Conservation (phyloP, 2,329 filamentous ascomycete genomes). For the Colletotrichum camelliae region DNA sequence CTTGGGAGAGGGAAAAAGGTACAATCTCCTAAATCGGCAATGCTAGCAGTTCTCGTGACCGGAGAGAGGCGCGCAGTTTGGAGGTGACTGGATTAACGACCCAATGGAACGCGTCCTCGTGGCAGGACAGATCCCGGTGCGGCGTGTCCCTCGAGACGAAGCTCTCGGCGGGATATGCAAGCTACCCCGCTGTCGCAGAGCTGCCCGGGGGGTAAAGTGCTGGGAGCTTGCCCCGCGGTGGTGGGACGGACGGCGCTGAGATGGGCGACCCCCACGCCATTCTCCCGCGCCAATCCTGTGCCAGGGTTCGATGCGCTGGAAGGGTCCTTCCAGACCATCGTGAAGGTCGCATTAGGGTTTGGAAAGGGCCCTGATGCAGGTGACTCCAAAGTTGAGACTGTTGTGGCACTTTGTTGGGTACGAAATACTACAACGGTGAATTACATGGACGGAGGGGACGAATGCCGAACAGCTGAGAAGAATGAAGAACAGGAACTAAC, state of each 20-base stretch:
- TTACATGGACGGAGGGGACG: neutral
- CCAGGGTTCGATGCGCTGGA: neutral
- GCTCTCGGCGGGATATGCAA: neutral
- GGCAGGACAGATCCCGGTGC: neutral
- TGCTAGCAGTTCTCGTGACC: slow-evolving; percentile 8
- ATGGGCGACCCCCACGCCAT: slow-evolving; percentile 12
- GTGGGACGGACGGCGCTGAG: neutral
- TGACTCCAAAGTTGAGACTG: neutral
- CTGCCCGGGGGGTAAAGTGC: neutral
- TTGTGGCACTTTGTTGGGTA: neutral
- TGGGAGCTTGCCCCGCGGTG: slow-evolving; percentile 13
- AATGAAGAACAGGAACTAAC: neutral
- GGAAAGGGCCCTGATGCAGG: neutral
- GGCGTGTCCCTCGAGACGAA: neutral
- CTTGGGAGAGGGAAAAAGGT: neutral
- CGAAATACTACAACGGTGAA: neutral
- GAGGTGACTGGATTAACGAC: neutral
- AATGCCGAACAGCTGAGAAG: neutral
- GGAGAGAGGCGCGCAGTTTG: neutral
- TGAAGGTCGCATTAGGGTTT: neutral
- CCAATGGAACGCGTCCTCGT: slow-evolving; percentile 12
- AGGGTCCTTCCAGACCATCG: neutral
- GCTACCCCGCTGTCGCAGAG: slow-evolving; percentile 15
- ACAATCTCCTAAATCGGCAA: neutral
- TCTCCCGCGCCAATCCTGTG: slow-evolving; percentile 18